Evolutionary conservation across 2,329 filamentous ascomycete species (phyloP).

Genomic region (Cytospora leucostoma): DNA sequence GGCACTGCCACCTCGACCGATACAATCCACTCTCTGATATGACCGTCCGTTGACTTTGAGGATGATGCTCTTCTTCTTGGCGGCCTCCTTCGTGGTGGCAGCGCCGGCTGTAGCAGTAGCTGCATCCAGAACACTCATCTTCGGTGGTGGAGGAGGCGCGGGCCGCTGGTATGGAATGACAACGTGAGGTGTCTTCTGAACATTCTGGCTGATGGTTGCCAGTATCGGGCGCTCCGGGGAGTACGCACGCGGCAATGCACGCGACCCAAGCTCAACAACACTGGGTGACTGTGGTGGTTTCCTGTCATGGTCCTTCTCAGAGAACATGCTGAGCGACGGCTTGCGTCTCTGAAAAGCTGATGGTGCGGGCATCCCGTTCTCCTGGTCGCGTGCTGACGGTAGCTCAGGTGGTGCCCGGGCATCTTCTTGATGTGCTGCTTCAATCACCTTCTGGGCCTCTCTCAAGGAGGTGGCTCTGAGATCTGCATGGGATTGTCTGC

Average conservation of each 20-base stretch:
- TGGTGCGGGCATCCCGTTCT: conserved; percentile 69
- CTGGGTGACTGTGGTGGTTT: conserved; percentile 53
- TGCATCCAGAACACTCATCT: conserved; percentile 94
- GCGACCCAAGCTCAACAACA: conserved; percentile 42
- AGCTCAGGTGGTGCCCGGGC: conserved; percentile 51
- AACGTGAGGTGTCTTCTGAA: conserved; percentile 56
- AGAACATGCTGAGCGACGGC: conserved; percentile 40
- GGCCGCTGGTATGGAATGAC: conserved; percentile 48
- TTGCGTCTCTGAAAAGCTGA: conserved; percentile 67
- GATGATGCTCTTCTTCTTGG: conserved; percentile 75
- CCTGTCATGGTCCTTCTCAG: conserved; percentile 58
- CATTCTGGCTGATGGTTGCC: conserved; percentile 55
- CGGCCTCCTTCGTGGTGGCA: conserved; percentile 68
- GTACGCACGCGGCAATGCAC: conserved; percentile 38
- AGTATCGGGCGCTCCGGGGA: conserved; percentile 61
- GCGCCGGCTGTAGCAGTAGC: conserved; percentile 83
- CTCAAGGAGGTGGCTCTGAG: conserved; percentile 38
- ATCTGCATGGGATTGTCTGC: conserved; percentile 43
- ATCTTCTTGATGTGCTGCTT: conserved; percentile 37
- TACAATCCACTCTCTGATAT: conserved; percentile 85
- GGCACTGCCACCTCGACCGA: conserved; percentile 89
- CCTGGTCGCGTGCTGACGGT: conserved; percentile 72
- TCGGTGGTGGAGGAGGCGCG: conserved; percentile 78
- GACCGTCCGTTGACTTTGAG: conserved; percentile 87
- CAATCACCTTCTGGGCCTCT: conserved; percentile 38